Percentiles rank a stretch among this genome's conserved stretches.
Conservation (phyloP, 495 filamentous ascomycete species). For the Neurospora sp. region DNA sequence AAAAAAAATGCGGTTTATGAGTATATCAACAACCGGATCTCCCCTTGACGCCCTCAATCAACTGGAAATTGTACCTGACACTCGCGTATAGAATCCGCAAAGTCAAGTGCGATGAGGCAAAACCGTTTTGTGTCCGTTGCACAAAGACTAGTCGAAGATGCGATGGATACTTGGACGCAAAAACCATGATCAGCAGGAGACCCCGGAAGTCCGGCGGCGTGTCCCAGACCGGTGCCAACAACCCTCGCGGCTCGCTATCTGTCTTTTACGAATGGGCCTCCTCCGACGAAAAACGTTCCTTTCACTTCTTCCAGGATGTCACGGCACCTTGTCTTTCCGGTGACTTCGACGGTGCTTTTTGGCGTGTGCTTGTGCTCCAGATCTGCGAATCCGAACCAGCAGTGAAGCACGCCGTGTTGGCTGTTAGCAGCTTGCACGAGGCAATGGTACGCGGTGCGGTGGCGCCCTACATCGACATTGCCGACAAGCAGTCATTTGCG, state of each 20-base stretch:
- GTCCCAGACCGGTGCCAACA: background rate
- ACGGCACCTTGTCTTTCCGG: slow-evolving; percentile 40
- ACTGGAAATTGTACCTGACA: background rate
- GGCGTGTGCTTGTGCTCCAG: slow-evolving; percentile 46
- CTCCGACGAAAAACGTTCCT: slow-evolving; percentile 30
- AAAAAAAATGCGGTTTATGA: background rate
- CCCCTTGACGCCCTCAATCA: background rate
- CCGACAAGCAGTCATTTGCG: slow-evolving; percentile 28
- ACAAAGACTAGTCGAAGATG: slow-evolving; percentile 36
- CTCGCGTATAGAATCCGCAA: slow-evolving; percentile 23
- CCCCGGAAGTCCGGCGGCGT: slow-evolving; percentile 12
- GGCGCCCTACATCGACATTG: slow-evolving; percentile 24
- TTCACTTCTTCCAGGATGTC: slow-evolving; percentile 43
- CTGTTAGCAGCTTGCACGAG: slow-evolving; percentile 47
- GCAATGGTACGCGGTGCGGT: slow-evolving; percentile 17
- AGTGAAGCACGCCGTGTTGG: slow-evolving; percentile 49
- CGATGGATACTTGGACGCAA: slow-evolving; percentile 31
- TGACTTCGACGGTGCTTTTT: slow-evolving; percentile 44
- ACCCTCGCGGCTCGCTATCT: slow-evolving; percentile 10
- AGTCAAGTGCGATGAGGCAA: slow-evolving; percentile 36
- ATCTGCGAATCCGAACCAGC: slow-evolving; percentile 47
- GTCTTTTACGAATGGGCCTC: slow-evolving; percentile 23
- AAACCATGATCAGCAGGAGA: slow-evolving; percentile 19
- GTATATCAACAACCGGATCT: background rate
- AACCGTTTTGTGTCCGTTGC: slow-evolving; percentile 34